Conservation (phyloP, 129 eudicot species). For the Centella asiatica region DNA sequence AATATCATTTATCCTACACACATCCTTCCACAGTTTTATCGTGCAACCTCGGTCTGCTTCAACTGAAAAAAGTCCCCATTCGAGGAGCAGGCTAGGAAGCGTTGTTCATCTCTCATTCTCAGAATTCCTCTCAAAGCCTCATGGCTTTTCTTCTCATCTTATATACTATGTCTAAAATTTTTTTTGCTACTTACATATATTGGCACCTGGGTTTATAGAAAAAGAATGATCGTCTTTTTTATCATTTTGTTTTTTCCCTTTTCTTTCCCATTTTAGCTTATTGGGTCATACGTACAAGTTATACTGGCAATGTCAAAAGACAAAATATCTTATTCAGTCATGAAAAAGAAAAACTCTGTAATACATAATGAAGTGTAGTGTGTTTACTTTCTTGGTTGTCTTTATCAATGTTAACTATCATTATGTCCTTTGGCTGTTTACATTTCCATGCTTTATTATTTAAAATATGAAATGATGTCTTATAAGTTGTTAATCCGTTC, state of each 20-base stretch:
- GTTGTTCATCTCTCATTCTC: slow-evolving; percentile 36
- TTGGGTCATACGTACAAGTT: slow-evolving; percentile 22
- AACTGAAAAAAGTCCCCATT: slow-evolving; percentile 15
- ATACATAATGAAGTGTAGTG: slow-evolving; percentile 17
- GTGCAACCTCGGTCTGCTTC: slow-evolving; percentile 54
- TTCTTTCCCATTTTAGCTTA: background rate
- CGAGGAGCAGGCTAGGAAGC: slow-evolving; percentile 35
- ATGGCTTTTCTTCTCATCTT: background rate
- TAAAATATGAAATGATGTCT: background rate
- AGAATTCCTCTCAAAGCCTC: too few species aligned
- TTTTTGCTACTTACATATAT: slow-evolving; percentile 1
- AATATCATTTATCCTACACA: slow-evolving; percentile 3
- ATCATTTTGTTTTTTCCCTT: too few species aligned
- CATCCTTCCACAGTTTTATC: slow-evolving; percentile 14
- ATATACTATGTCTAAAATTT: background rate
- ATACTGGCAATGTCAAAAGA: slow-evolving; percentile 24
- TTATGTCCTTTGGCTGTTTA: background rate
- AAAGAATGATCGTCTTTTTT: slow-evolving; percentile 15
- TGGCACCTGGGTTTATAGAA: slow-evolving; percentile 25
- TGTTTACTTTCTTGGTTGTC: slow-evolving; percentile 2
- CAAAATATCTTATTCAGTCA: too few species aligned
- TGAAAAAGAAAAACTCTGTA: slow-evolving; percentile 15
- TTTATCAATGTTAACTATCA: slow-evolving; percentile 18
- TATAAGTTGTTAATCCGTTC: background rate
- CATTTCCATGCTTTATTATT: background rate